Conservation (phyloP, 176 grass and related monocot genomes). For the Oropetium thomaeum region DNA sequence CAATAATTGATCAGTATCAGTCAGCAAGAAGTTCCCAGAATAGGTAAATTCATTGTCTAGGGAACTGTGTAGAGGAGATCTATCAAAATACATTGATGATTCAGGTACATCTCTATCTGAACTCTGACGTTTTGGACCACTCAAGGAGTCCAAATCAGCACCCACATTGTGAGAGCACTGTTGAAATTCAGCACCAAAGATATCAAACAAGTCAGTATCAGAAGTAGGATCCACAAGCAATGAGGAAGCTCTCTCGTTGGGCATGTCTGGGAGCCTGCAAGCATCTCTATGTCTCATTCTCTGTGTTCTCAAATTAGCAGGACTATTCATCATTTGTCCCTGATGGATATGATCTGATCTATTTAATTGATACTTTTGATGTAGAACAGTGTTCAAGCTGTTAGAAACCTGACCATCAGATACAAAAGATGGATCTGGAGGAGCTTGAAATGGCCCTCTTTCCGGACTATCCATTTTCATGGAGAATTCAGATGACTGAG, state of each 20-base stretch:
- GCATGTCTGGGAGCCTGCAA: constrained; percentile 3
- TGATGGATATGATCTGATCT: constrained; percentile 22
- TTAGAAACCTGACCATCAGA: constrained; percentile 37
- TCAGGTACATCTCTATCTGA: constrained; percentile 44
- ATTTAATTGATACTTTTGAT: constrained; percentile 36
- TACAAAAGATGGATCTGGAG: constrained; percentile 28
- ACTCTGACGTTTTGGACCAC: constrained; percentile 32
- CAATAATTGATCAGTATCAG: constrained; percentile 66
- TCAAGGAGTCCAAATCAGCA: constrained; percentile 45
- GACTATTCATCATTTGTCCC: constrained; percentile 31
- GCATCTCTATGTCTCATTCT: constrained; percentile 27
- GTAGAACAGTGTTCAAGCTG: constrained; percentile 12
- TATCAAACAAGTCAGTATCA: constrained; percentile 61
- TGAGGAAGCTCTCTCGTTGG: constrained; percentile 22
- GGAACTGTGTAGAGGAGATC: constrained; percentile 40
- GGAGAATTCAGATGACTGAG: constrained; percentile 33
- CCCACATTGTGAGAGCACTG: constrained; percentile 33
- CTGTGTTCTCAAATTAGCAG: constrained; percentile 5
- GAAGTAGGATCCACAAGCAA: constrained; percentile 39
- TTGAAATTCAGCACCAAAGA: constrained; percentile 55
- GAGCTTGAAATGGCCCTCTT: constrained; percentile 33
- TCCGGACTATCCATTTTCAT: constrained; percentile 31
- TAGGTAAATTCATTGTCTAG: constrained; percentile 37
- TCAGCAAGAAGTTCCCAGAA: constrained; percentile 55
- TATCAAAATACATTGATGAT: constrained; percentile 35